Evolutionary conservation across 805 yeast species (phyloP), one percentile per base, ranked within the genome.

Genomic region (Zygosaccharomyces bisporus): DNA sequence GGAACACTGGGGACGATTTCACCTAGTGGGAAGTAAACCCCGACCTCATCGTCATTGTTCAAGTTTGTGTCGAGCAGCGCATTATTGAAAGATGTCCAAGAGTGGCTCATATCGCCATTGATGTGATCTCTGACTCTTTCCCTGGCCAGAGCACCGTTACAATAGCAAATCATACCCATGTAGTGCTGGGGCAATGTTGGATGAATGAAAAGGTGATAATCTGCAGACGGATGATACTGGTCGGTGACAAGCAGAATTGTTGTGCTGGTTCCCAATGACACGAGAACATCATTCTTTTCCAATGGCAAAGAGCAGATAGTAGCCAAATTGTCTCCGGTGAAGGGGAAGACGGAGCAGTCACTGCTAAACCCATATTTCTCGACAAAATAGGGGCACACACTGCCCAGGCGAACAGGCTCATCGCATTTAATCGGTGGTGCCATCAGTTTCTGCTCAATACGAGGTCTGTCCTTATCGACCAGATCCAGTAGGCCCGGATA

Each of bases 131-230:
- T 72, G 8, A 88, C 72, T 45, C 74, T 72, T 56, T 89, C 96
- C 51, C 97, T 72, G 0, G 96, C 95, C 39, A 89, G 68, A 0
- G 96, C 77, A 0, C 97, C 96, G 61, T 89, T 89, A 58, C 95
- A 85, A 63, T 89, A 89, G 62, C 97, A 89, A 43, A 90, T 78
- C 97, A 89, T 89, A 17, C 95, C 95, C 96, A 89, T 90, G 61
- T 80, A 89, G 29, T 83, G 80, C 29, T 73, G 73, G 0, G 77
- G 76, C 49, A 85, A 76, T 0, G 95, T 83, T 6, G 97, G 96
- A 60, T 90, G 96, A 50, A 79, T 79, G 68, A 89, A 89, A 52
- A 88, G 64, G 59, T 89, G 96, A 61, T 88, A 89, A 54, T 82
- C 84, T 4, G 87, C 79, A 1, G 90, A 83, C 1, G 96, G 89